Conservation (phyloP, 2,329 filamentous ascomycete genomes). For the Ceratocystis lukuohia region DNA sequence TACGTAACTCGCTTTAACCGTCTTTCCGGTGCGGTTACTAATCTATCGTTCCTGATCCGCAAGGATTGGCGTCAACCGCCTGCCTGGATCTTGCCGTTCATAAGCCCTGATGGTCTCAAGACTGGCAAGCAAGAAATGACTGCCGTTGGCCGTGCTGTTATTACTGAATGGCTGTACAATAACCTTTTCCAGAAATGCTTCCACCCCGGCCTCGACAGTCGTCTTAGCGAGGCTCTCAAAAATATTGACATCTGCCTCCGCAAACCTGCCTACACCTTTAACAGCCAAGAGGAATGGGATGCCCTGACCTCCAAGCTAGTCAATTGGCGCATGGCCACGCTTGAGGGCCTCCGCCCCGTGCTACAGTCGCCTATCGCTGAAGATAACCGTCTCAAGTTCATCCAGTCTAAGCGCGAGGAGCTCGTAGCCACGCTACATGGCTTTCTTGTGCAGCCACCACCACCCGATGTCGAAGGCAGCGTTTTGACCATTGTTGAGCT, state of each 20-base stretch:
- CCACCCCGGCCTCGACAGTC: conserved; percentile 70
- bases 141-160: conserved; percentile 75
- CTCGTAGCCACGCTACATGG: conserved; percentile 57
- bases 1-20: conserved; percentile 81
- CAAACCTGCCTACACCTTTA: conserved; percentile 56
- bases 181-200: conserved; percentile 87
- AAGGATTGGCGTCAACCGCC: conserved; percentile 85
- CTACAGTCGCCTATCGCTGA: conserved; percentile 52
- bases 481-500: conserved; percentile 88
- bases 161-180: conserved; percentile 79
- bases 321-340: conserved; percentile 82
- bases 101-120: conserved; percentile 72
- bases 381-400: conserved; percentile 55
- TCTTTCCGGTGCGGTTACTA: conserved; percentile 85
- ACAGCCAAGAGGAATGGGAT: conserved; percentile 76
- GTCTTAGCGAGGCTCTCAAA: conserved; percentile 68
- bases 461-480: conserved; percentile 71
- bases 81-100: conserved; percentile 61
- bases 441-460: conserved; percentile 62
- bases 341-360: conserved; percentile 70
- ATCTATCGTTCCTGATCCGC: conserved; percentile 87
- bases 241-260: conserved; percentile 79
- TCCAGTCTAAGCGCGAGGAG: conserved; percentile 53
- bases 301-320: conserved; percentile 77
- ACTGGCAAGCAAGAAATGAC: conserved; percentile 97